Evolutionary conservation across 257 asterid genomes (phyloP).

Genomic region (Solanum pennellii): DNA sequence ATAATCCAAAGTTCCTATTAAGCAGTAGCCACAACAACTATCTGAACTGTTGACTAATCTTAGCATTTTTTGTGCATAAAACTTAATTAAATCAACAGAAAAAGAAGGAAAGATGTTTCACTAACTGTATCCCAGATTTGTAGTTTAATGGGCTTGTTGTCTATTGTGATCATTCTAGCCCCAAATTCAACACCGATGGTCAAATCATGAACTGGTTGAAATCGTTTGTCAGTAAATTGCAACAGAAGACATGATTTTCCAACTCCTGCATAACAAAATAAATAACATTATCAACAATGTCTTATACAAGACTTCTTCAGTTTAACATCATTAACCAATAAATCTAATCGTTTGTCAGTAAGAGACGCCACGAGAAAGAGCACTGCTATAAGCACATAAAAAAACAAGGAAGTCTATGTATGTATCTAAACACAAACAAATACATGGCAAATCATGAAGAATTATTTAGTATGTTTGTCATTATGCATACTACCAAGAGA

Average conservation of each 20-base stretch:
- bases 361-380: background rate
- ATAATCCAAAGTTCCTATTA: background rate
- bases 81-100: background rate
- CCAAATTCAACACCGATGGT: constrained; percentile 83
- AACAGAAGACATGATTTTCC: constrained; percentile 81
- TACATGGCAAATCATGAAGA: background rate
- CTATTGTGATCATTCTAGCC: constrained; percentile 59
- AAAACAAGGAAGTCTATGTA: background rate
- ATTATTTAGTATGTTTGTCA: background rate
- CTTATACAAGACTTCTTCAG: background rate
- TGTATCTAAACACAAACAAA: background rate
- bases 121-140: constrained; percentile 88
- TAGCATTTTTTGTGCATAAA: background rate
- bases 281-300: background rate
- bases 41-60: background rate
- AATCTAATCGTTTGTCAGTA: background rate
- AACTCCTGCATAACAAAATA: constrained; percentile 37
- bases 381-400: background rate
- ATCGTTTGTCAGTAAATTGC: constrained; percentile 76
- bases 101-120: background rate
- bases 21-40: background rate
- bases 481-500: background rate
- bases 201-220: constrained; percentile 76
- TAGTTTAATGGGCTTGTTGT: constrained; percentile 60
- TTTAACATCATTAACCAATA: background rate